Evolutionary conservation across 345 rosid species (phyloP).

Genomic region (Noccaea bulbosa): DNA sequence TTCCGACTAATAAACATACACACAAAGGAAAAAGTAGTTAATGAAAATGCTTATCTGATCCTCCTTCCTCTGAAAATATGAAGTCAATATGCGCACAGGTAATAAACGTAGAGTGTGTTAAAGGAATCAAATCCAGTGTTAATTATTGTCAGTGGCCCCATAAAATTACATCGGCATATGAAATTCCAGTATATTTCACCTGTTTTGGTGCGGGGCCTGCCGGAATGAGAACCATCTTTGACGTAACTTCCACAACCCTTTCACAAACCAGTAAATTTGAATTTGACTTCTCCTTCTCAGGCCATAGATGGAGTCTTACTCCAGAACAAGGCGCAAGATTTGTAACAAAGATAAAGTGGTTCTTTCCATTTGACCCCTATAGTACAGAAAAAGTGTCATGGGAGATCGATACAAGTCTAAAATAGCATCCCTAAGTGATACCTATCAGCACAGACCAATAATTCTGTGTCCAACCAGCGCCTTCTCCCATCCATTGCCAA

Average conservation of each 20-base stretch:
- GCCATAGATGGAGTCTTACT: constrained; percentile 94
- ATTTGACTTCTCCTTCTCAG: constrained; percentile 66
- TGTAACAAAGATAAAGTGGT: constrained; percentile 89
- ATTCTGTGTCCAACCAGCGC: constrained; percentile 92
- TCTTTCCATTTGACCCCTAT: constrained; percentile 83
- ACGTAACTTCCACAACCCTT: constrained; percentile 80
- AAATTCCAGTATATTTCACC: constrained; percentile 50
- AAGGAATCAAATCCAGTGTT: constrained; percentile 10
- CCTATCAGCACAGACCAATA: constrained; percentile 63
- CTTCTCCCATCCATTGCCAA: constrained; percentile 99
- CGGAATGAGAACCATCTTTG: constrained; percentile 94
- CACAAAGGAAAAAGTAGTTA: constrained; percentile 23
- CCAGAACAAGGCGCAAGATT: constrained; percentile 96
- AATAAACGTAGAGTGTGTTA: constrained; percentile 12
- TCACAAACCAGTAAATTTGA: constrained; percentile 58
- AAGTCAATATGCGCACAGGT: constrained; percentile 1
- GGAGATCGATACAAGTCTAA: constrained; percentile 27
- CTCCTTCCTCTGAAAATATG: constrained; percentile 1
- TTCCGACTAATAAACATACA: constrained; percentile 63
- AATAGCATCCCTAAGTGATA: constrained; percentile 37
- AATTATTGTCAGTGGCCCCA: constrained; percentile 1
- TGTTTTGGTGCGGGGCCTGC: constrained; percentile 94
- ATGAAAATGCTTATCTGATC: constrained; percentile 23
- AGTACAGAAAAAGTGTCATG: constrained; percentile 45
- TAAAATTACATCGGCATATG: constrained; percentile 13